These are phyloP conservation scores for Cenchrus americanus DNA, from an alignment of 176 grass and related monocot species.

Conservation along the genomic window DNA sequence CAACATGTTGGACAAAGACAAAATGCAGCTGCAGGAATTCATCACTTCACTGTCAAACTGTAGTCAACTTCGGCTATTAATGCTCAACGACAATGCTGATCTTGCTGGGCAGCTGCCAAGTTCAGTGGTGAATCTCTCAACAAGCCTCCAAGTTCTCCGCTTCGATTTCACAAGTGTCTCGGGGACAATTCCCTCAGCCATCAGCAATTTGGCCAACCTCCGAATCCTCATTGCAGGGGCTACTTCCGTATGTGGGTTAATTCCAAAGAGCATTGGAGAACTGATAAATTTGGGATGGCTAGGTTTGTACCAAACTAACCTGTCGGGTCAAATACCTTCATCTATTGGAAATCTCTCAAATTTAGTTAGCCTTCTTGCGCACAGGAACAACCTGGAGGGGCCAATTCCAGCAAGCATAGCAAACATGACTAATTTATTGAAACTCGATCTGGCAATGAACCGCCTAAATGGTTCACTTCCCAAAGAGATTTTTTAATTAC, in stretches of 20 bases:
- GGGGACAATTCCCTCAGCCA: neutral
- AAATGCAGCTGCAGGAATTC: too few species aligned
- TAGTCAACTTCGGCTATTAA: too few species aligned
- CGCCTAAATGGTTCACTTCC: neutral
- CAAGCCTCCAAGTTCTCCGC: too few species aligned
- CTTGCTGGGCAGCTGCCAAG: too few species aligned
- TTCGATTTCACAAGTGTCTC: too few species aligned
- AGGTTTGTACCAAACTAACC: neutral
- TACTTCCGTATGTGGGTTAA: neutral
- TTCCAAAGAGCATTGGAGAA: conserved; percentile 11
- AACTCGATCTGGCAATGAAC: neutral
- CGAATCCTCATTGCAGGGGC: accelerated
- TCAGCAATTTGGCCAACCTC: neutral
- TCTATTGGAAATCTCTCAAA: conserved; percentile 29
- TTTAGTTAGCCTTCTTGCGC: neutral
- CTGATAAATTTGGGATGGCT: neutral
- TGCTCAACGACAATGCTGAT: too few species aligned
- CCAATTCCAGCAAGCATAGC: conserved; percentile 10
- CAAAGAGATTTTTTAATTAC: neutral
- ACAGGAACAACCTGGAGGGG: neutral
- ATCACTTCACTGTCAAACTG: too few species aligned
- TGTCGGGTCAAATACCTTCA: conserved; percentile 29
- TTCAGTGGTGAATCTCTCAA: too few species aligned
- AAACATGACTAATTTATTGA: neutral
- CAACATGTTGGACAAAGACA: too few species aligned